A percentile compares a stretch with the other conserved stretches of the same genome.
These are phyloP conservation scores for Adansonia rubrostipa DNA, from an alignment of 441 rosid genomes.

Conservation along the genomic window DNA sequence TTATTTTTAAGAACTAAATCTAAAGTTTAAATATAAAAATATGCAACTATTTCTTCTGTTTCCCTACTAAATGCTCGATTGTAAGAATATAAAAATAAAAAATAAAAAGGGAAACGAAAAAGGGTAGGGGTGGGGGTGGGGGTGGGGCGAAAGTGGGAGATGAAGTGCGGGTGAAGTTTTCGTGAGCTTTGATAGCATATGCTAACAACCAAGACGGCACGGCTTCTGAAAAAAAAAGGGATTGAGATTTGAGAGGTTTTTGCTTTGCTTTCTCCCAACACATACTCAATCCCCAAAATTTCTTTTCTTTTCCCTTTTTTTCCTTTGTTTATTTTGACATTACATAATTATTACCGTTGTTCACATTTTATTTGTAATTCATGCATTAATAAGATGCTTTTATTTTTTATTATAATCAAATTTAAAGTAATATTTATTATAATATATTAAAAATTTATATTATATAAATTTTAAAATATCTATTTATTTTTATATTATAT, in stretches of 20 bases:
- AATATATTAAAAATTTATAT: too few relatives aligned
- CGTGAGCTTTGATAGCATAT: conserved; percentile 12
- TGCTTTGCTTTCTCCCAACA: neutral
- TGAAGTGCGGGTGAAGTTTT: neutral
- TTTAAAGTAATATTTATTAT: too few relatives aligned
- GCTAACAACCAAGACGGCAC: conserved; percentile 46
- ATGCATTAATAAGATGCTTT: too few relatives aligned
- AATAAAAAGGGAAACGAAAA: too few relatives aligned
- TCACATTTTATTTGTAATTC: neutral
- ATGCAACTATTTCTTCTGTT: too few relatives aligned
- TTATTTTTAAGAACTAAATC: too few relatives aligned
- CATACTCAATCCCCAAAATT: neutral
- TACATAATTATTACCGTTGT: neutral
- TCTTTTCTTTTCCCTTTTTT: neutral
- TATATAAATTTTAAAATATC: too few relatives aligned
- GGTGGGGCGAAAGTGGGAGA: neutral
- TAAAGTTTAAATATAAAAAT: too few relatives aligned
- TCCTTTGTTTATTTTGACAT: neutral
- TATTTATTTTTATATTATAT: too few relatives aligned
- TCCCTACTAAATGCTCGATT: too few relatives aligned
- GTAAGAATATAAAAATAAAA: too few relatives aligned
- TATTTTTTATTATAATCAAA: too few relatives aligned
- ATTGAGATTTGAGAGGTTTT: conserved; percentile 1
- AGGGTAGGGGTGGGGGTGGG: neutral
- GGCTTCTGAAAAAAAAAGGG: neutral